Evolutionary conservation across 306 rosid genomes (phyloP).

Genomic region (Corylus heterophylla): DNA sequence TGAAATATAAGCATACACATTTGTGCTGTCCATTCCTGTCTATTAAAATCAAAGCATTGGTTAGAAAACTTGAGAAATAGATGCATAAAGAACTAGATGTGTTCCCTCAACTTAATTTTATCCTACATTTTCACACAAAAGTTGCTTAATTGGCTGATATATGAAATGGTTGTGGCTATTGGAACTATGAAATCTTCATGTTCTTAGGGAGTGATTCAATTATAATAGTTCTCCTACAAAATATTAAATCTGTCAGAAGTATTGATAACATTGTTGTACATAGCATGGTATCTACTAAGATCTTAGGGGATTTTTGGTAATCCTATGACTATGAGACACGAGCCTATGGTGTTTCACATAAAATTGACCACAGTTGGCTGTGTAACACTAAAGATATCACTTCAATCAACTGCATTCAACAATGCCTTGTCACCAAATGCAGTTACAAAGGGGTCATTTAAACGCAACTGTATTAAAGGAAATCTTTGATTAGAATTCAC

Average conservation of each 20-base stretch:
- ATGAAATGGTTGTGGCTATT: neutral
- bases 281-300: neutral
- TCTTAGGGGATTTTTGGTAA: neutral
- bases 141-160: slow-evolving; percentile 2
- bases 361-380: neutral
- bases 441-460: neutral
- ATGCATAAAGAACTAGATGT: neutral
- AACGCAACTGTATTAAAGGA: neutral
- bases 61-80: neutral
- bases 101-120: neutral
- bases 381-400: slow-evolving; percentile 1
- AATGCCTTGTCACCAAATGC: neutral
- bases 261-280: neutral
- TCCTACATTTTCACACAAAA: neutral
- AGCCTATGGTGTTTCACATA: neutral
- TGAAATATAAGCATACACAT: slow-evolving; percentile 72
- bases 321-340: neutral
- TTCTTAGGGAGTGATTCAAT: neutral
- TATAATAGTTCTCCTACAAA: neutral
- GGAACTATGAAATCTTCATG: neutral
- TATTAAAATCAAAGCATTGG: slow-evolving; percentile 26
- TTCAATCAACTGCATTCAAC: neutral
- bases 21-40: slow-evolving; percentile 84
- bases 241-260: neutral
- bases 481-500: neutral